Base-by-base conservation (phyloP, 352 stramenopile species). In the Pythium dissotocum region DNA sequence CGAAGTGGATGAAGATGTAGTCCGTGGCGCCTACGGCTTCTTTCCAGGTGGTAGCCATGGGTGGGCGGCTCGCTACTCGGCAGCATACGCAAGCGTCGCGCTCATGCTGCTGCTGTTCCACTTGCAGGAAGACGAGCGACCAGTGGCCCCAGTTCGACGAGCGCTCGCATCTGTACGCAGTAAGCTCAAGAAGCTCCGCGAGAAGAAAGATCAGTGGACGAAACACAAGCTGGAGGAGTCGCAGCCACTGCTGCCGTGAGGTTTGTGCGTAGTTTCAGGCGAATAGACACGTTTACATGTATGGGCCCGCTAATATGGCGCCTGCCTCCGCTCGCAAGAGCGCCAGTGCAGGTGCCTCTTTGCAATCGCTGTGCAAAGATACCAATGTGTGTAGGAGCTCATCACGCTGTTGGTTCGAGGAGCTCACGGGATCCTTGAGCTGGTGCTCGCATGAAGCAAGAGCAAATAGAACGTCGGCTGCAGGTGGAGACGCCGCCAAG, bases 71-170 rank as follows among this genome's bases (percentile, higher is more conserved):
- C 71, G 51, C 8, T 77, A 77, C 40, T 21, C 61, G 2, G 53
- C 49, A 0, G 63, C 63, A 8, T 77, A 77, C 59, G 14, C 13
- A 1, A 58, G 55, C 24, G 54, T 77, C 24, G 61, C 66, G 2
- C 33, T 64, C 35, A 61, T 77, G 57, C 62, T 77, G 28, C 21
- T 77, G 35, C 49, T 77, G 21, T 77, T 77, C 66, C 71, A 77
- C 28, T n/a, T 74, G 16, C 65, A 68, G 18, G 71, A 77, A 40
- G 71, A 69, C n/a, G 71, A 70, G 42, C 53, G 73, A 21, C 67
- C 61, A 6, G 58, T 62, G 21, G 52, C 51, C 7, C 60, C 62
- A 7, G 5, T 73, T 32, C 52, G 60, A 30, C 33, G 44, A 18
- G 54, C 36, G n/a, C 4, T 65, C 33, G 26, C 44, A 8, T 54